Evolutionary conservation across 805 yeast genomes (phyloP).

Genomic region (Saccharomycopsis sp.): DNA sequence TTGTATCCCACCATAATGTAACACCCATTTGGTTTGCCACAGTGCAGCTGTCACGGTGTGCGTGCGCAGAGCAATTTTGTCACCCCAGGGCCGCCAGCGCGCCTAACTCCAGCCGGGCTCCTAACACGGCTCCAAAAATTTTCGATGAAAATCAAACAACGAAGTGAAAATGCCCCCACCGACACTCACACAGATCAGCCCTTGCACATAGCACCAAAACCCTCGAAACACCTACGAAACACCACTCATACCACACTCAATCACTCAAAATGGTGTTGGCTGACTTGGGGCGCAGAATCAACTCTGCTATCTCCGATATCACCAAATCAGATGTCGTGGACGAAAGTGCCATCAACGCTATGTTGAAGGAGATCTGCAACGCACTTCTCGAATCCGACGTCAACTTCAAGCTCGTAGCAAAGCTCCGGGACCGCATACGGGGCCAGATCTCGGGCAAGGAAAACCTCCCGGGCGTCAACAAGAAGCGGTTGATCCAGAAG

Average conservation of each 20-base stretch:
- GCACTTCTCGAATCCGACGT: slow-evolving; percentile 95
- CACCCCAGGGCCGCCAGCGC: too few relatives aligned
- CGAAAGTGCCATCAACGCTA: slow-evolving; percentile 51
- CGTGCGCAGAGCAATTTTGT: too few relatives aligned
- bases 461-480: slow-evolving; percentile 52
- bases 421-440: slow-evolving; percentile 65
- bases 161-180: too few relatives aligned
- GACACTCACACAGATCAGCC: not conserved
- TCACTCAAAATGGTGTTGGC: slow-evolving; percentile 62
- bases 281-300: slow-evolving; percentile 71
- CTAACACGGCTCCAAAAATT: too few relatives aligned
- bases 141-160: too few relatives aligned
- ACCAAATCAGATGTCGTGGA: slow-evolving; percentile 55
- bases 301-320: slow-evolving; percentile 62
- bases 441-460: slow-evolving; percentile 45
- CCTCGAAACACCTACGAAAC: not conserved
- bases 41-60: too few relatives aligned
- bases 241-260: too few relatives aligned
- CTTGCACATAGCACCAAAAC: not conserved
- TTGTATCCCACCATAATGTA: too few relatives aligned
- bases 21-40: too few relatives aligned
- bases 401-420: slow-evolving; percentile 75
- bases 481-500: slow-evolving; percentile 78
- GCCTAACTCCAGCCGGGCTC: too few relatives aligned
- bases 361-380: slow-evolving; percentile 83